Evolutionary conservation across 129 eudicot genomes (phyloP).

Genomic region (Flaveria robusta): DNA sequence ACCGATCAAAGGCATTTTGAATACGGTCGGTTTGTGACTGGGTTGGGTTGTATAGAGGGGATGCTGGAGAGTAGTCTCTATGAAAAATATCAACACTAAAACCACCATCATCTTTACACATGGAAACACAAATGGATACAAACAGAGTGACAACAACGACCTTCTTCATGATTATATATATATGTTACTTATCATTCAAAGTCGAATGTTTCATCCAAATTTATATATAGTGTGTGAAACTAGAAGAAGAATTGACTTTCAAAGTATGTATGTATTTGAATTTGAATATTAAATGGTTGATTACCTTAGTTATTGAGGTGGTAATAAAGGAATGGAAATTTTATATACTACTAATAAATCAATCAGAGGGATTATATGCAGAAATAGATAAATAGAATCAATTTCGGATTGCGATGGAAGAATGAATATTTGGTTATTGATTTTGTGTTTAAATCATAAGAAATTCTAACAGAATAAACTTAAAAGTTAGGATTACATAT

Average conservation of each 20-base stretch:
- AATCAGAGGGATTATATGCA: slow-evolving; percentile 7
- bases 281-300: slow-evolving; percentile 16
- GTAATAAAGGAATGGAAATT: slow-evolving; percentile 12
- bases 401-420: neutral
- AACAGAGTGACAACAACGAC: slow-evolving; percentile 1
- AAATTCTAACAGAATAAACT: no score
- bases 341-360: neutral
- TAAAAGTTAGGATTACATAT: no score
- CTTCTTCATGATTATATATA: slow-evolving; percentile 20
- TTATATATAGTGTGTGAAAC: slow-evolving; percentile 24
- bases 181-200: neutral
- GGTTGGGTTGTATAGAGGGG: slow-evolving; percentile 48
- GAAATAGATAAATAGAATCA: slow-evolving; percentile 11
- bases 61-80: slow-evolving; percentile 57
- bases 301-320: neutral
- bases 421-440: no score
- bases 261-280: slow-evolving; percentile 2
- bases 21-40: slow-evolving; percentile 26
- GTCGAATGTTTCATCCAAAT: neutral
- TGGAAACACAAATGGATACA: slow-evolving; percentile 11
- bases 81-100: slow-evolving; percentile 52
- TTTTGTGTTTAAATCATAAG: no score
- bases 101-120: slow-evolving; percentile 18
- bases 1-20: slow-evolving; percentile 36
- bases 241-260: neutral